Conservation (phyloP, 176 grass and related monocot genomes). For the Ensete ventricosum region DNA sequence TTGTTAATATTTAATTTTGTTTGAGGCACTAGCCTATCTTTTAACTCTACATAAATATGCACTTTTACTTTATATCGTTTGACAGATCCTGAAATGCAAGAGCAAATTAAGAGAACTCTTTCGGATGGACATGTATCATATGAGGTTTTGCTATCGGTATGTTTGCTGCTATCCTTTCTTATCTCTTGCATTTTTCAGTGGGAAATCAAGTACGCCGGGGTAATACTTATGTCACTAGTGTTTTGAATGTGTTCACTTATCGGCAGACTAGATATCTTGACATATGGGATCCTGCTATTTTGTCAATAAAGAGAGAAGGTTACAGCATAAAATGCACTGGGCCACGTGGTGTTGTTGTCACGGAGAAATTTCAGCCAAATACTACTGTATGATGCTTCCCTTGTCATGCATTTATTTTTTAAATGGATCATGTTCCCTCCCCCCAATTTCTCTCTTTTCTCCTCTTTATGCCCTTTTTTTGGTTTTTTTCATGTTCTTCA, state of each 20-base stretch:
- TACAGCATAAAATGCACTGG: slow-evolving; percentile 86
- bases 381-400: slow-evolving; percentile 50
- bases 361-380: slow-evolving; percentile 79
- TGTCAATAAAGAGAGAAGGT: slow-evolving; percentile 84
- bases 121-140: slow-evolving; percentile 68
- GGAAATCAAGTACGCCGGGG: neutral
- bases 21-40: neutral
- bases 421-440: neutral
- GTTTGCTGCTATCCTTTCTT: neutral
- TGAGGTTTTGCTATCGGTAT: slow-evolving; percentile 71
- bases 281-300: slow-evolving; percentile 88
- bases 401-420: slow-evolving; percentile 10
- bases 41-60: neutral
- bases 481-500: too few species aligned
- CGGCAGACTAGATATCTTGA: slow-evolving; percentile 65
- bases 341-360: slow-evolving; percentile 63
- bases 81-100: slow-evolving; percentile 80
- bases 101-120: slow-evolving; percentile 69
- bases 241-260: neutral
- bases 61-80: slow-evolving; percentile 14
- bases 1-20: too few species aligned
- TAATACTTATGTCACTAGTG: too few species aligned
- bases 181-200: neutral
- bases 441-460: too few species aligned
- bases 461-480: too few species aligned